Conservation (phyloP, 116 monocot species). For the Zostera marina region DNA sequence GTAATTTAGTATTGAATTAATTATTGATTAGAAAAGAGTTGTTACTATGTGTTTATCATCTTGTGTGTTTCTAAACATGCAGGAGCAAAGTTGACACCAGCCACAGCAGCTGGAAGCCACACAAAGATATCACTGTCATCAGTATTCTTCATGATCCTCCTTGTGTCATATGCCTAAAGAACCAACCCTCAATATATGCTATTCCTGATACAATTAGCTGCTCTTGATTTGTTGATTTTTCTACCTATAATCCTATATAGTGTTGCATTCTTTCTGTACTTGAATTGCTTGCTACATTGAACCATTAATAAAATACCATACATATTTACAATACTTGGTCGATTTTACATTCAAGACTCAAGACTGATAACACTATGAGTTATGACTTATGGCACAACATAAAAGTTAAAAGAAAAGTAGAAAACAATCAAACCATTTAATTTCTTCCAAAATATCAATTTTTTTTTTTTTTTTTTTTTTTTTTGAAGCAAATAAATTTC, state of each 20-base stretch:
- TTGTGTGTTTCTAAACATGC: not conserved
- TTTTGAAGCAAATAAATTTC: too few species aligned
- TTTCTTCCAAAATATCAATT: too few species aligned
- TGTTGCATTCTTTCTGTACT: not conserved
- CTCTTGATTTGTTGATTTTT: not conserved
- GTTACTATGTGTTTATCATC: too few species aligned
- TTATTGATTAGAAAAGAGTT: too few species aligned
- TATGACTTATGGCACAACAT: too few species aligned
- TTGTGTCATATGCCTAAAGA: slow-evolving; percentile 1
- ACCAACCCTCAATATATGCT: not conserved
- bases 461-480: too few species aligned
- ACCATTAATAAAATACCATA: slow-evolving; percentile 1
- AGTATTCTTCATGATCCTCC: not conserved
- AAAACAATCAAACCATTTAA: too few species aligned
- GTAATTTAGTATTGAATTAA: too few species aligned
- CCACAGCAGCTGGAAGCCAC: not conserved
- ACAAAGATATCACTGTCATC: slow-evolving; percentile 2
- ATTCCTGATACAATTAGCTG: not conserved
- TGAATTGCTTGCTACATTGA: not conserved
- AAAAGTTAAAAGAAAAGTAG: too few species aligned
- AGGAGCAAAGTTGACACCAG: slow-evolving; percentile 3
- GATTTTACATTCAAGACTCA: not conserved
- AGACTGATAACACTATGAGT: not conserved
- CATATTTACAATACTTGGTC: not conserved
- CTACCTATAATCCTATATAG: not conserved